Percentiles rank a stretch among this genome's conserved stretches.
Conservation (phyloP, 1,284 basidiomycete species). For the Leucoagaricus sp. region DNA sequence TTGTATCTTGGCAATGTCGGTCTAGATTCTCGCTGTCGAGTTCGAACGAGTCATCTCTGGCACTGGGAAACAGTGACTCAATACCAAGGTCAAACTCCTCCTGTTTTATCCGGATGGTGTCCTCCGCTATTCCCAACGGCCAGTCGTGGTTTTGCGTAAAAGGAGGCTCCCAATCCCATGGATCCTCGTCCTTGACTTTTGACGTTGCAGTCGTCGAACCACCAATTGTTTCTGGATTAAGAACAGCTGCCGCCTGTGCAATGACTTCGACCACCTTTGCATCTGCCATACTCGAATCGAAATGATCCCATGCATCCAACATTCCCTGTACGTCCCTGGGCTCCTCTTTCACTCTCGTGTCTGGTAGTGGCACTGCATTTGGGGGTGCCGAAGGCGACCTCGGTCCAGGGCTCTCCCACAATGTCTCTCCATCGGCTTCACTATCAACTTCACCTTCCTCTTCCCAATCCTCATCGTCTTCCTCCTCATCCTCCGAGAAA, state of each 20-base stretch:
- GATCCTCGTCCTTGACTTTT: conserved; percentile 46
- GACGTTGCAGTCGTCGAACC: conserved; percentile 12
- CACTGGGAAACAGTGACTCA: conserved; percentile 32
- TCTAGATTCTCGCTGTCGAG: conserved; percentile 3
- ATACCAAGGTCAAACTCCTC: conserved; percentile 40
- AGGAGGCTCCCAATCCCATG: conserved; percentile 49
- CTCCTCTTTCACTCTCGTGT: conserved; percentile 56
- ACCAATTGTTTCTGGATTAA: conserved; percentile 7
- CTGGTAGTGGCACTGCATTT: conserved; percentile 29
- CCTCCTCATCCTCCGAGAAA: conserved; percentile 8
- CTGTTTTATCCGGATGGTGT: conserved; percentile 39
- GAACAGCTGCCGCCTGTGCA: conserved; percentile 37
- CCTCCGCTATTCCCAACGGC: conserved; percentile 27
- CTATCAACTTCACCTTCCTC: conserved; percentile 38
- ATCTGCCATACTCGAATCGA: conserved; percentile 41
- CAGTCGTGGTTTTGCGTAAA: conserved; percentile 21
- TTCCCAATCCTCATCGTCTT: conserved; percentile 13
- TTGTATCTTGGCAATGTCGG: not conserved
- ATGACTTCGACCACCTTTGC: conserved; percentile 41
- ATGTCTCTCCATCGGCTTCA: conserved; percentile 50
- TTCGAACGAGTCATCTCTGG: conserved; percentile 10
- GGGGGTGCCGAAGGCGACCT: conserved; percentile 53
- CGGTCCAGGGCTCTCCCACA: conserved; percentile 60
- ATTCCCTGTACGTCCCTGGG: conserved; percentile 59
- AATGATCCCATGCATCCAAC: conserved; percentile 66